These are phyloP conservation scores for Cladophialophora exuberans DNA, from an alignment of 2,329 filamentous ascomycete genomes.

Conservation along the genomic window DNA sequence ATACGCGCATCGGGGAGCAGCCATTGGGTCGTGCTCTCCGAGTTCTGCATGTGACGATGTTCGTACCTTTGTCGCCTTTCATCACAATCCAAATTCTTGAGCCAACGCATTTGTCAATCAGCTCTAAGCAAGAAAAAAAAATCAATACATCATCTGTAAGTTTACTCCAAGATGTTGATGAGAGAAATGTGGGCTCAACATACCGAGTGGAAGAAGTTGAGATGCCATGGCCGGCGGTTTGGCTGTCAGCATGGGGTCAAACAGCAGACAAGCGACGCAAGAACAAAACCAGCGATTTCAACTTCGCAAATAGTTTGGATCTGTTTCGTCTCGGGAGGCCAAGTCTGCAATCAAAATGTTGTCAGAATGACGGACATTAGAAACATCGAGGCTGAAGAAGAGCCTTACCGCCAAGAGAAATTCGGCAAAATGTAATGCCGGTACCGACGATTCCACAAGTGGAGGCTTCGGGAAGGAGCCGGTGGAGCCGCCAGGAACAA, in stretches of 20 bases:
- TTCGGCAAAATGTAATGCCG: not conserved
- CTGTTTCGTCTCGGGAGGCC: not conserved
- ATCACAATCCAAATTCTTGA: constrained; percentile 98
- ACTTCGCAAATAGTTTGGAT: too few species aligned
- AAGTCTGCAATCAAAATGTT: not conserved
- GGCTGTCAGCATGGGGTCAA: not conserved
- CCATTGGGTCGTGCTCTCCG: too few species aligned
- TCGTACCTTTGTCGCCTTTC: constrained; percentile 94
- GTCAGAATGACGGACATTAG: not conserved
- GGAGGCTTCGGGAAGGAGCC: not conserved
- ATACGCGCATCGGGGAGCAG: too few species aligned
- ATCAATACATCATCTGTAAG: too few species aligned
- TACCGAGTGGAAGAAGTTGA: constrained; percentile 73
- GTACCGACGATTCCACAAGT: not conserved
- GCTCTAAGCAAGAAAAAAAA: constrained; percentile 72
- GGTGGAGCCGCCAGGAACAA: constrained; percentile 4
- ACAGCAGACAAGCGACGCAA: not conserved
- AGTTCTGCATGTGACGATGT: too few species aligned
- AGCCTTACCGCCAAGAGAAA: not conserved
- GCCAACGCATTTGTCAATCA: constrained; percentile 98
- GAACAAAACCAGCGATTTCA: too few species aligned
- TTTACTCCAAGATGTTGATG: too few species aligned
- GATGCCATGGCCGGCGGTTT: constrained; percentile 62
- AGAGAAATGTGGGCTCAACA: constrained; percentile 28
- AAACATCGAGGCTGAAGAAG: not conserved